phyloP scores from a whole-genome alignment of 2,329 filamentous ascomycete genomes.

The Pestalotiopsis sp. region DNA sequence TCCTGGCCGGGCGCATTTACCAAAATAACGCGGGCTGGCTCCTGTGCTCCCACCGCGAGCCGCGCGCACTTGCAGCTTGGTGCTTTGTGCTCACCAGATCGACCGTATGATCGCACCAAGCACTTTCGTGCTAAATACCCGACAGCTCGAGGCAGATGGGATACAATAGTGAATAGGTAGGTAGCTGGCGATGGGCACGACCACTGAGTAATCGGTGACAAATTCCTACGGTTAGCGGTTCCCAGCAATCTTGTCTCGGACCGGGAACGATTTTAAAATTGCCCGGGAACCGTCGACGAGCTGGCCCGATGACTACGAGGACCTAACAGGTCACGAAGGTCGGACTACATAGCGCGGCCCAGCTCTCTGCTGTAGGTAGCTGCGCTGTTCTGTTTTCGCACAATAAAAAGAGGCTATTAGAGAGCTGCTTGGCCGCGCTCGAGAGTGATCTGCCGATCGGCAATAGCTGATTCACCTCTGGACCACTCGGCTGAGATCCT shows the following conservation, averaged over 20 bases:
- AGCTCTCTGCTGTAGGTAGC: neutral
- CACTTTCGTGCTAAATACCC: no score
- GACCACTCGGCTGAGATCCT: neutral
- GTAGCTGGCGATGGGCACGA: neutral
- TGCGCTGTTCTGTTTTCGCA: neutral
- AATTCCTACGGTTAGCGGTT: neutral
- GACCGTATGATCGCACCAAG: no score
- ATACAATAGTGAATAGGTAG: no score
- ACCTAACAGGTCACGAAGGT: neutral
- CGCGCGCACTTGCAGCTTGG: no score
- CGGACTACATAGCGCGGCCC: neutral
- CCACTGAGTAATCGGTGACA: neutral
- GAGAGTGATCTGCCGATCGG: neutral
- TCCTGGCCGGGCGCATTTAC: no score
- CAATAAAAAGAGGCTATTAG: neutral
- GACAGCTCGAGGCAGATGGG: no score
- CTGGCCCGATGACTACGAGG: neutral
- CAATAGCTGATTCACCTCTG: neutral
- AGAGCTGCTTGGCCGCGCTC: neutral
- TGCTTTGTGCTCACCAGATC: no score
- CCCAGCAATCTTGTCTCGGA: neutral
- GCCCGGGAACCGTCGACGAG: neutral
- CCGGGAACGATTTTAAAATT: neutral
- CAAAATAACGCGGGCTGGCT: no score
- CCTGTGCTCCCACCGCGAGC: no score